Conservation (phyloP, 192 early-diverging fungal species). For the Spizellomyces sp. region DNA sequence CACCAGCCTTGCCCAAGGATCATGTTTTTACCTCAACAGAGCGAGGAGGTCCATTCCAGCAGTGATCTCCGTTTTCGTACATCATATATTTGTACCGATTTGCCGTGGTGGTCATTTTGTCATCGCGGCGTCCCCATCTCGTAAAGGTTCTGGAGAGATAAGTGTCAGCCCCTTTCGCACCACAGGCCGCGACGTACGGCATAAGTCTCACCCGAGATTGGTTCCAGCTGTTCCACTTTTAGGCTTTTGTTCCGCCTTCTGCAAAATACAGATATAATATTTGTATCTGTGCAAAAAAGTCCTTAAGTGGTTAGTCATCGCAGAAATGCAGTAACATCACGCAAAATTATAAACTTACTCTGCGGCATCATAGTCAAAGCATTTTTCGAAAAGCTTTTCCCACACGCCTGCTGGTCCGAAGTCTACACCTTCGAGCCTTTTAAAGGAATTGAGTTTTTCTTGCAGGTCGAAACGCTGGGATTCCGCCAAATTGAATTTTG, state of each 20-base stretch:
- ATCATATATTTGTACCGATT: slow-evolving; percentile 61
- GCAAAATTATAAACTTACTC: slow-evolving; percentile 54
- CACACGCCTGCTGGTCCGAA: slow-evolving; percentile 74
- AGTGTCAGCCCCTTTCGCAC: slow-evolving; percentile 15
- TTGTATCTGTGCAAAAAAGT: slow-evolving; percentile 38
- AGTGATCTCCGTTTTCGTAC: slow-evolving; percentile 74
- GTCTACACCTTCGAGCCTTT: slow-evolving; percentile 62
- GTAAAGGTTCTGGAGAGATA: slow-evolving; percentile 38
- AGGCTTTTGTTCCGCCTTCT: slow-evolving; percentile 72
- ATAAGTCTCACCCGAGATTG: slow-evolving; percentile 53
- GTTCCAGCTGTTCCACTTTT: slow-evolving; percentile 61
- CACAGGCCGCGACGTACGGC: slow-evolving; percentile 41
- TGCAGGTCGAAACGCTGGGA: slow-evolving; percentile 32
- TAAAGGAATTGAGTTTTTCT: slow-evolving; percentile 39
- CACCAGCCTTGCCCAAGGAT: not conserved
- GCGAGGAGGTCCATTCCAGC: slow-evolving; percentile 95
- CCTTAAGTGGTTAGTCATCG: not conserved
- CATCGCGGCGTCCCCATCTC: slow-evolving; percentile 48
- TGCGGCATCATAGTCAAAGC: slow-evolving; percentile 66
- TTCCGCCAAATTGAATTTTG: slow-evolving; percentile 29
- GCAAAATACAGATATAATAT: slow-evolving; percentile 83
- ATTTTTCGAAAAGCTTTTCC: slow-evolving; percentile 67
- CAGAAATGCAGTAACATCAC: not conserved
- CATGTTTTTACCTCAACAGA: slow-evolving; percentile 59
- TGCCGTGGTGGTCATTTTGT: slow-evolving; percentile 14